Evolutionary conservation across 768 basidiomycete species (phyloP), one percentile per base, ranked within the genome.

Genomic region (Termitomyces sp.): DNA sequence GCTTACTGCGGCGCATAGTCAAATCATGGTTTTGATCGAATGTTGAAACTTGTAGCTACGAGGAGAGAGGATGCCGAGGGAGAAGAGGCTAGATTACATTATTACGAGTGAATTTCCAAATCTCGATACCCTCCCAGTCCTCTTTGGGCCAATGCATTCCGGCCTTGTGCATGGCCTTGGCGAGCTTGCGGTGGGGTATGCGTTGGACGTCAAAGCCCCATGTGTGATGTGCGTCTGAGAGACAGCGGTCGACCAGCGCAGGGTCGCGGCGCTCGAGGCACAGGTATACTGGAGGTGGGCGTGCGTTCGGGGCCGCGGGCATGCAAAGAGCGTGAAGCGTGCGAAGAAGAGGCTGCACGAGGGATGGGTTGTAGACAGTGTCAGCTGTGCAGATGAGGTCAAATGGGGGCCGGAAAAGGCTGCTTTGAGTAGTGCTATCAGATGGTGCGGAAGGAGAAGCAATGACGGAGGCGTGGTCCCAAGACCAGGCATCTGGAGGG

Each of bases 331-430:
- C 75, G 42, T 81, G 81, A 5, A 94, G 72, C 18, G 92, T 85
- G 57, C 84, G 81, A 28, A 94, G 81, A 54, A 96, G 84, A 0
- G 91, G 93, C 16, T 78, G 69, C 38, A 88, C 73, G 50, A 95
- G 86, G 4, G 81, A 75, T 2, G 78, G 67, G 32, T 78, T 70
- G 71, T 94, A 96, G 42, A 95, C 75, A 0, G 94, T 96, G 73
- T 96, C 94, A 56, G 94, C 88, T 12, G 92, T 85, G 56, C 90
- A 71, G 65, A 97, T 87, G 66, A 94, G 78, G 73, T 92, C 87
- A 76, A 89, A 90, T 1, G 86, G 87, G 8, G 87, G 83, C 18
- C 66, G 65, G 15, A 85, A 76, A 46, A 71, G 63, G 64, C 39
- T 28, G 28, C 28, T 62, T 49, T 63, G 45, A 4, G 18, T 13